Evolutionary conservation across 768 basidiomycete genomes (phyloP), one percentile per base, ranked within the genome.

Genomic region (Lyophyllum semitale): DNA sequence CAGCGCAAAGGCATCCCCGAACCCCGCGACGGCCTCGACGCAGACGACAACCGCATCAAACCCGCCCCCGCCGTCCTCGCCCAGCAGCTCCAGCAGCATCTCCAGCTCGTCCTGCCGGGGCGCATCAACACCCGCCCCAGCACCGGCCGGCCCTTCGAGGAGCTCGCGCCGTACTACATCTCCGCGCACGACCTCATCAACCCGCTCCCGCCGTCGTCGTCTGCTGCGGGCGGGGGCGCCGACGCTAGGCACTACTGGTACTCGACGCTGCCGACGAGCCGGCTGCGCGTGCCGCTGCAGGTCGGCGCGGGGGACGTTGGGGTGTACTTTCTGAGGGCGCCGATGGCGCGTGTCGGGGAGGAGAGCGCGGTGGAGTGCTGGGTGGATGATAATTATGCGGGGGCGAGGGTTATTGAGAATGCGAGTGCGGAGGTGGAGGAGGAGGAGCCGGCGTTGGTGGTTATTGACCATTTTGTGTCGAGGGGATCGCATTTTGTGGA

Each of bases 141-240:
- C 1, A n/a, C n/a, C n/a, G 61, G 68, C 12, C 71, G 74, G 1
- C 77, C 83, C 3, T 96, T 89, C 70, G 84, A 91, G 68, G 97
- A 98, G 71, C 84, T 96, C 48, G 80, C 85, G 35, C 97, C 96
- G 7, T 94, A 81, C 75, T 98, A 96, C 70, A 94, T 93, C 0
- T 89, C 88, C 20, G 97, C 97, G n/a, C 96, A 98, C 71, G 95
- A 99, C 69, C 79, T 98, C 48, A 93, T 99, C 71, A 98, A 98
- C 73, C 97, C 97, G 1, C 80, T 98, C 0, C 96, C 96, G n/a
- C 85, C 88, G 0, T 92, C 91, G n/a, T n/a, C 27, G 73, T 98
- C 62, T 98, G 98, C 76, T 91, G n/a, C n/a, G n/a, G n/a, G n/a
- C n/a, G n/a, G n/a, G n/a, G n/a, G n/a, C n/a, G n/a, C n/a, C n/a